Evolutionary conservation across 2,329 filamentous ascomycete species (phyloP), one percentile per base, ranked within the genome.

Genomic region (Orbilia brochopaga): DNA sequence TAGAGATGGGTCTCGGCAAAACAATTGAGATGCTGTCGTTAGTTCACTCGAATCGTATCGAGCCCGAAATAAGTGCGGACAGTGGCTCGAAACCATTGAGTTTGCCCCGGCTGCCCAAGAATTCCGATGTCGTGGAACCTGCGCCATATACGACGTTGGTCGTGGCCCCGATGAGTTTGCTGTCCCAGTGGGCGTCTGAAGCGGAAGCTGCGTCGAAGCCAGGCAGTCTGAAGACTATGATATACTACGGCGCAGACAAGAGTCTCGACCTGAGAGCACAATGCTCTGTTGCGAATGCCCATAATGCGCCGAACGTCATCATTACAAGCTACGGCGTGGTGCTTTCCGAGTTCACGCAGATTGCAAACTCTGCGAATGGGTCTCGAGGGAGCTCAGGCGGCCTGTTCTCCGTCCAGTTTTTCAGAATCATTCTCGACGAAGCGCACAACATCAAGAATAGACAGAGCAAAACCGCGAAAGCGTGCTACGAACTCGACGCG

Each of bases 21-120:
- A 99, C 94, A 0, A 97, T 99, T 59, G 93, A 99, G 78, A 97
- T 99, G 92, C 86, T 99, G 73, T 94, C 91, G 80, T 82, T 99
- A 55, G 85, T 99, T 3, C 94, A 99, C 78, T 86, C 90, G 0
- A 90, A 97, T 78, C 87, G 85, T 73, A 77, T 72, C 73, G 72
- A 75, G 53, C 64, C 75, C 8, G 65, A 66, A 42, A 24, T 23
- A 42, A 55, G 2, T 70, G 75, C 44, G 69, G 75, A 6, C 74
- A 51, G 59, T n/a, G 60, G 60, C 15, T 54, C 50, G 15, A 72
- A 53, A 24, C 23, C 60, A 2, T 61, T 72, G 27, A 70, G 37
- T 35, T 37, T 64, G 10, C 72, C 67, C 11, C 55, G 60, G 15
- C 48, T 75, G 15, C 74, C 65, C n/a, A 76, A 69, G 55, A 50